Percentiles rank a stretch among this genome's conserved stretches.
phyloP scores from a whole-genome alignment of 1,284 basidiomycete genomes.

The Ustilago bromivora region DNA sequence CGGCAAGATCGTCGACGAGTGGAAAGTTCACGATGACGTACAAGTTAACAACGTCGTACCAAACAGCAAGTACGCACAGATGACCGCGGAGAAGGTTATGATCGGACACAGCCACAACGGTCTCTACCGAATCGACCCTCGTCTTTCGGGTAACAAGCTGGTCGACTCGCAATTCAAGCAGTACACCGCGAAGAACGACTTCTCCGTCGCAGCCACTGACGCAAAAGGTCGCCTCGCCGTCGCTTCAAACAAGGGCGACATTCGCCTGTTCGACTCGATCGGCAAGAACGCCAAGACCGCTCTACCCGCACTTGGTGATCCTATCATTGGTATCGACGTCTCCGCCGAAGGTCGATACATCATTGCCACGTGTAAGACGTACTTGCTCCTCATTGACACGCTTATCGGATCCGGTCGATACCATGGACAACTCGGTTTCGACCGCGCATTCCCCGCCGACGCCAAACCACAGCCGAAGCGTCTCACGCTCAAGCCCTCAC shows the following conservation, averaged over 20 bases:
- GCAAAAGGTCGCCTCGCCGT: conserved; percentile 88
- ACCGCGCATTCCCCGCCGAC: conserved; percentile 92
- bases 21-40: conserved; percentile 93
- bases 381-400: conserved; percentile 93
- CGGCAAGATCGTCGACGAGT: conserved; percentile 97
- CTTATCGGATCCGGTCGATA: conserved; percentile 92
- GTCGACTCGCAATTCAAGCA: conserved; percentile 97
- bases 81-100: conserved; percentile 90
- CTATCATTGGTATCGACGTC: conserved; percentile 93
- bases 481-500: conserved; percentile 88
- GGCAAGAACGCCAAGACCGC: conserved; percentile 99
- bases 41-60: conserved; percentile 90
- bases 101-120: conserved; percentile 93
- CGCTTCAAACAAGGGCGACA: conserved; percentile 95
- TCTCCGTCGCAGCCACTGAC: conserved; percentile 92
- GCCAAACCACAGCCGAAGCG: conserved; percentile 91
- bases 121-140: conserved; percentile 96
- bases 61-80: conserved; percentile 93
- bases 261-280: conserved; percentile 92
- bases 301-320: conserved; percentile 93
- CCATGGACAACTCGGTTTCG: conserved; percentile 88
- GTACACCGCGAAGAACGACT: conserved; percentile 93
- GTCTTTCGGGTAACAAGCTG: conserved; percentile 87
- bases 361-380: conserved; percentile 94
- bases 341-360: conserved; percentile 94